These are phyloP conservation scores for Mortierella sp. DNA, from an alignment of 371 early-diverging fungal species.

Conservation along the genomic window DNA sequence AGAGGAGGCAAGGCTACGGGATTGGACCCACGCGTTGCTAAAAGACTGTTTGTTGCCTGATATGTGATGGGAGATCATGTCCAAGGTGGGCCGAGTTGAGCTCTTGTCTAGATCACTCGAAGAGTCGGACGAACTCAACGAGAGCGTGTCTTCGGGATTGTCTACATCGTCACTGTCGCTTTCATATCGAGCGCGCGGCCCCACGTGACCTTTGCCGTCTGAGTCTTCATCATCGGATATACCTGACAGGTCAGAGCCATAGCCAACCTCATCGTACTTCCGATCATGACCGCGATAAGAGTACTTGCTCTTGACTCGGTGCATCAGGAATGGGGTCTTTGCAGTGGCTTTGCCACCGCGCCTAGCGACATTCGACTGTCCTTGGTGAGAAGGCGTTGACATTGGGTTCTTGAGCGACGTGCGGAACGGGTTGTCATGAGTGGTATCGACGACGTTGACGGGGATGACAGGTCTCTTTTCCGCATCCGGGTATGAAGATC, in stretches of 20 bases:
- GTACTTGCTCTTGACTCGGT: slow-evolving; percentile 8
- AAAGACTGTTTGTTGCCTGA: neutral
- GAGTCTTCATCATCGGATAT: slow-evolving; percentile 7
- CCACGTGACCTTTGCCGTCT: neutral
- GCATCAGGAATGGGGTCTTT: slow-evolving; percentile 16
- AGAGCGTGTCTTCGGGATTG: slow-evolving; percentile 15
- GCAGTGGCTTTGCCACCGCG: slow-evolving; percentile 27
- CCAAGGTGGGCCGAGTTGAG: neutral
- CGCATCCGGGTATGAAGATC: slow-evolving; percentile 4
- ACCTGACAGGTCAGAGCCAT: slow-evolving; percentile 33
- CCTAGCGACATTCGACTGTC: slow-evolving; percentile 18
- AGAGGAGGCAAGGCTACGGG: neutral
- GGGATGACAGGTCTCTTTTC: slow-evolving; percentile 11
- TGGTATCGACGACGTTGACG: neutral
- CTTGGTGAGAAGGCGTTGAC: slow-evolving; percentile 18
- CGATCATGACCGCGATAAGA: slow-evolving; percentile 19
- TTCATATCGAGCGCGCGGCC: slow-evolving; percentile 9
- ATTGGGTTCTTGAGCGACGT: slow-evolving; percentile 45
- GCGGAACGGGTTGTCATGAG: slow-evolving; percentile 22
- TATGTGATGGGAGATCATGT: neutral
- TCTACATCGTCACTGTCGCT: slow-evolving; percentile 16
- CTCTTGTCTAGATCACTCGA: slow-evolving; percentile 29
- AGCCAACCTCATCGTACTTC: slow-evolving; percentile 14
- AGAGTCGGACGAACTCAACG: slow-evolving; percentile 29
- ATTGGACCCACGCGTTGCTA: slow-evolving; percentile 7